Base-by-base conservation (phyloP, 2,329 filamentous ascomycete genomes). In the Tolypocladium pustulatum region DNA sequence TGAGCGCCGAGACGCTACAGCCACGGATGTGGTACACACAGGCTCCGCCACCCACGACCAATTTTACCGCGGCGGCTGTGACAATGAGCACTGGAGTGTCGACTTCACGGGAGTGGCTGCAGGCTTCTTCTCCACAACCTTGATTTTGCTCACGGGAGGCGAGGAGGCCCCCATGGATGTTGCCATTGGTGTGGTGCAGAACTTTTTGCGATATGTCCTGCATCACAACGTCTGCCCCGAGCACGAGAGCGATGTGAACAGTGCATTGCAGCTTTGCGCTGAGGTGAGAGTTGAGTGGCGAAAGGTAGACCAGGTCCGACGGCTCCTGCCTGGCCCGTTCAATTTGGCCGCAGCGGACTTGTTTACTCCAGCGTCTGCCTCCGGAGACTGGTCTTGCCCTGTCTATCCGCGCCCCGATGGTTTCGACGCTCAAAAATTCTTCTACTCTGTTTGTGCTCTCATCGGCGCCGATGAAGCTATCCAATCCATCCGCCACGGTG, bases 141-240 rank as follows among this genome's bases (percentile, higher is more conserved):
- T 89, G 7, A 79, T 82, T 0, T 75, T 75, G 32, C 75, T 82
- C 41, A 82, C 83, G 41, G 78, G 82, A 22, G 82, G 83, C 55
- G 80, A 85, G 15, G 77, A 73, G 20, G 69, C 74, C 0, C 72
- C 79, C 15, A 79, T 91, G 61, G 73, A 80, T n/a, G 57, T 58
- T 4, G 85, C 84, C 3, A 83, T 86, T 25, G 79, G 81, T 38
- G 83, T 95, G 0, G 78, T 97, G 46, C 83, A 84, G 60, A 96
- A 94, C 68, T 97, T 97, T 68, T 83, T 96, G 62, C 89, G 90
- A 63, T 99, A 97, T 64, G 78, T 97, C 0, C 78, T 92, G 12
- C 83, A 88, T 61, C 92, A 97, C 67, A 82, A 89, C 41, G 93
- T 95, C 20, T 96, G 91, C 66, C 87, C 89, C 0, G 94, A 97